phyloP scores from a whole-genome alignment of 2,329 filamentous ascomycete species.

The Xylaria sp. region DNA sequence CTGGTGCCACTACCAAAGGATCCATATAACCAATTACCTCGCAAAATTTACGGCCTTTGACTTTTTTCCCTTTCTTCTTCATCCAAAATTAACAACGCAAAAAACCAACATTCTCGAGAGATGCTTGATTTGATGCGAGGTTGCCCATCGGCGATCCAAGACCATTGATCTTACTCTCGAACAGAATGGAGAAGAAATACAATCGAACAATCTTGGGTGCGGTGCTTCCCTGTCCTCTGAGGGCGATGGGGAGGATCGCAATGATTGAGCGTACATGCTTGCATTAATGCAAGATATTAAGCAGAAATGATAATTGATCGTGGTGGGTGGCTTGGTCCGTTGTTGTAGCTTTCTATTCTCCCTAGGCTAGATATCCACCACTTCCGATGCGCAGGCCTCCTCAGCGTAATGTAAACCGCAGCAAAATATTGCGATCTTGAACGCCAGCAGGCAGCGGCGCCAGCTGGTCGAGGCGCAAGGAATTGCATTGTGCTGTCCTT shows the following conservation, averaged over 20 bases:
- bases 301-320: too few relatives aligned
- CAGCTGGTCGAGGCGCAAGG: too few relatives aligned
- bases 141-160: conserved; percentile 52
- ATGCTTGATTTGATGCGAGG: conserved; percentile 53
- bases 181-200: conserved; percentile 58
- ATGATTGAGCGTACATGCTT: conserved; percentile 63
- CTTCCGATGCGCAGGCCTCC: too few relatives aligned
- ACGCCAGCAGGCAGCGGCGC: too few relatives aligned
- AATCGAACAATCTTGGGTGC: conserved; percentile 65
- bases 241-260: conserved; percentile 61
- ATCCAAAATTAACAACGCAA: conserved; percentile 55
- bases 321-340: not conserved
- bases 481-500: too few relatives aligned
- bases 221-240: conserved; percentile 54
- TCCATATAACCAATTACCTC: conserved; percentile 9
- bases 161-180: conserved; percentile 54
- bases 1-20: conserved; percentile 21
- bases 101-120: conserved; percentile 54
- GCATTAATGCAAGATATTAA: not conserved
- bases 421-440: too few relatives aligned
- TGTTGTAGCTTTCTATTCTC: not conserved
- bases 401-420: not conserved
- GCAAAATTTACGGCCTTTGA: conserved; percentile 17
- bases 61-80: conserved; percentile 43
- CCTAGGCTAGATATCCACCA: not conserved